Evolutionary conservation across 495 filamentous ascomycete genomes (phyloP), one percentile per base, ranked within the genome.

Genomic region (Daldinia concentrica): DNA sequence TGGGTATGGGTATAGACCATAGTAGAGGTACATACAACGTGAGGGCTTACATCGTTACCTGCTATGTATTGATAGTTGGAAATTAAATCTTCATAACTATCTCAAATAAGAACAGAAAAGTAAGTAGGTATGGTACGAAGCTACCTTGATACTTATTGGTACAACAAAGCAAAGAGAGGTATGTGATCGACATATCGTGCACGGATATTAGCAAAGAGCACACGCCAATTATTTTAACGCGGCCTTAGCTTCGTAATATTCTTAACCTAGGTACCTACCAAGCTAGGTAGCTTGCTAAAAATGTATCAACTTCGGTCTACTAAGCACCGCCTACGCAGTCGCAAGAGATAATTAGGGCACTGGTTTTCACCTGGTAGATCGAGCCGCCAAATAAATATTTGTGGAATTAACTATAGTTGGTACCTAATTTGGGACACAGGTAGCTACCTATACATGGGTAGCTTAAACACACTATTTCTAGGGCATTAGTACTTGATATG

Each of bases 401-500:
- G 15, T 41, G 5, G 6, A 41, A 41, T 41, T 41, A 7, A 41
- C 39, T 41, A 41, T 41, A 41, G 3, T 36, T 36, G 32, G 11
- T 36, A 36, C 11, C 9, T 12, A 36, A 36, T 3, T 3, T 36
- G 14, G 11, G 30, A 30, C 29, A 0, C 1, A 34, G 30, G 30
- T 3, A 45, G 41, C 6, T 45, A 43, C 0, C n/a, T 30, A 34
- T 34, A 34, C 9, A 52, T 54, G 22, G 4, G 14, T 41, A 50
- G n/a, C 17, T 45, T 17, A 64, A 12, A 66, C 27, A 24, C 63
- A 66, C 63, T 66, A 45, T 37, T 22, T 14, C 2, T 14, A n/a
- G 24, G 5, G 15, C 22, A 17, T 62, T 26, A 64, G 52, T 19
- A 36, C 32, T 15, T 2, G 5, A 29, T 2, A 22, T 8, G 39